Conservation (phyloP, 140 eudicot species). For the Oenanthe javanica region DNA sequence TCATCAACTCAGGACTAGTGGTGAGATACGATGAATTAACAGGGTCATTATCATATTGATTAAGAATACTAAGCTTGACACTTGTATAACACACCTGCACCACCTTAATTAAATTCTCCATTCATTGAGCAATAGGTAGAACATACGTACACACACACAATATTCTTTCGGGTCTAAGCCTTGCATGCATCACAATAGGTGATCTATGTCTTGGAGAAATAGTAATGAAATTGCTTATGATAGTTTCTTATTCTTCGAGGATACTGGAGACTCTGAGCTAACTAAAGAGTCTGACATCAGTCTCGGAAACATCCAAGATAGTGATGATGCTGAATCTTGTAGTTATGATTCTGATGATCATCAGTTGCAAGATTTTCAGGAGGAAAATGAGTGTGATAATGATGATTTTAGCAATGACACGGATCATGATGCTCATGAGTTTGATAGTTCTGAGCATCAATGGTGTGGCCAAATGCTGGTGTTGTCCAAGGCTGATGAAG, state of each 20-base stretch:
- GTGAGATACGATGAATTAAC: slow-evolving; percentile 1
- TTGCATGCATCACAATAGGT: not conserved
- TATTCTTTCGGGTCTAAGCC: not conserved
- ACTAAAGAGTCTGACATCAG: not conserved
- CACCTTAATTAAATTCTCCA: not conserved
- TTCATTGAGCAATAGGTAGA: not conserved
- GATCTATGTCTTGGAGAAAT: not conserved
- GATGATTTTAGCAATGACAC: not conserved
- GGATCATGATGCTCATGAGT: not conserved
- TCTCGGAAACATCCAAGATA: not conserved
- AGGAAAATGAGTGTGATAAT: not conserved
- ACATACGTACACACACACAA: not conserved
- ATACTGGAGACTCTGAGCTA: slow-evolving; percentile 10
- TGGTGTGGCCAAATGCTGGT: slow-evolving; percentile 3
- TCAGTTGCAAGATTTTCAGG: not conserved
- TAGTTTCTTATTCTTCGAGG: slow-evolving; percentile 5
- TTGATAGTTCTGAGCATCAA: not conserved
- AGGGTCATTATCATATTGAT: not conserved
- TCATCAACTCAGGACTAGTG: not conserved
- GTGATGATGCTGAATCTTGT: slow-evolving; percentile 5
- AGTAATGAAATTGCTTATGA: not conserved
- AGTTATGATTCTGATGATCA: slow-evolving; percentile 1
- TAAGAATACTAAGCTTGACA: not conserved
- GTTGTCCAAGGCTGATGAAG: not conserved
- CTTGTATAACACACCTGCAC: not conserved